Conservation (phyloP, 441 rosid species). For the Arabidopsis lyrata region DNA sequence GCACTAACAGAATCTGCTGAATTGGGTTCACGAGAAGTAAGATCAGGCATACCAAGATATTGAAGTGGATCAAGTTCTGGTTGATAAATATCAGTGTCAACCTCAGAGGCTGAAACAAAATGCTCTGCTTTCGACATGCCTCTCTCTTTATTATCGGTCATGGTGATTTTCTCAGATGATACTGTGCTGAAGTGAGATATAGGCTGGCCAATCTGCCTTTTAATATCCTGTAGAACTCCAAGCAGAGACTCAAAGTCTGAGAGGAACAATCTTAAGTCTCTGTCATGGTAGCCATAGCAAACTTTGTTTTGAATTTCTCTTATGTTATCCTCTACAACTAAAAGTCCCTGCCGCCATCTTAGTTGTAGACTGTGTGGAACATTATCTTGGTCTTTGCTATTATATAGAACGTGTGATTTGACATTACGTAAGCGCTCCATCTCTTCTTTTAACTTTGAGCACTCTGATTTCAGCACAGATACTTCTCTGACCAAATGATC, state of each 20-base stretch:
- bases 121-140: conserved; percentile 53
- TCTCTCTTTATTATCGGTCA: conserved; percentile 51
- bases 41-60: conserved; percentile 67
- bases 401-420: conserved; percentile 50
- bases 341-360: conserved; percentile 77
- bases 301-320: conserved; percentile 78
- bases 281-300: conserved; percentile 71
- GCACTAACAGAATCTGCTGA: conserved; percentile 65
- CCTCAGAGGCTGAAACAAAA: conserved; percentile 56
- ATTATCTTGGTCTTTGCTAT: conserved; percentile 50
- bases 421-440: conserved; percentile 58
- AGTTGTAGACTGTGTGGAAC: conserved; percentile 58
- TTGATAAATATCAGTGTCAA: conserved; percentile 73
- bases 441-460: conserved; percentile 78
- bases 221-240: conserved; percentile 72
- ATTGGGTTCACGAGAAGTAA: conserved; percentile 67
- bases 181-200: conserved; percentile 52
- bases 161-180: conserved; percentile 50
- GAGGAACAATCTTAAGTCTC: conserved; percentile 61
- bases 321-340: conserved; percentile 73
- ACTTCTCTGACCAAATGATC: conserved; percentile 83
- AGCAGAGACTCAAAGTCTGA: conserved; percentile 77
- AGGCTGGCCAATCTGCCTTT: conserved; percentile 66
- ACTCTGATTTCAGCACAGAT: conserved; percentile 77
- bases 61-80: conserved; percentile 82